phyloP scores from a whole-genome alignment of 2,329 filamentous ascomycete species.

The Teratosphaeria pseudoeucalypti region DNA sequence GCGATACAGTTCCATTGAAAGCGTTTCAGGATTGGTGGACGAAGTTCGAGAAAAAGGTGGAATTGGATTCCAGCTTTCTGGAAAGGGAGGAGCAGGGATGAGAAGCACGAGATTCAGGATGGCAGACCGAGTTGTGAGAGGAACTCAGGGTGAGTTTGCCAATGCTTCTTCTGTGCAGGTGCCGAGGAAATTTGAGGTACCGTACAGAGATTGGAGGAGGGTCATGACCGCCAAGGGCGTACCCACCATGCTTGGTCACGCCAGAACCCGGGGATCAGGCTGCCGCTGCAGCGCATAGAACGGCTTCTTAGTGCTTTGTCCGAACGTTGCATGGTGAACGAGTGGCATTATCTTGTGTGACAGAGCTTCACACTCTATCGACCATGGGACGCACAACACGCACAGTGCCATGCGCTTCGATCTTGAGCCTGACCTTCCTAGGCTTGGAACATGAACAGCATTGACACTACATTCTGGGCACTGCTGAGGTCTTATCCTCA shows the following conservation, averaged over 20 bases:
- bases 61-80: slow-evolving; percentile 78
- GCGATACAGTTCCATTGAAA: slow-evolving; percentile 85
- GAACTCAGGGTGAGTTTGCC: no score
- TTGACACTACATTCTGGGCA: no score
- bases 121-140: neutral
- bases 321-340: neutral
- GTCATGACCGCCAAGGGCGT: neutral
- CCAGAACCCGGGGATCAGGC: neutral
- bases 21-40: slow-evolving; percentile 97
- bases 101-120: neutral
- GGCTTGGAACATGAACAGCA: no score
- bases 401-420: no score
- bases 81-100: slow-evolving; percentile 50
- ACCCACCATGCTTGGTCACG: neutral
- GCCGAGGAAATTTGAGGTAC: no score
- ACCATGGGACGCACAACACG: no score
- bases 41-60: slow-evolving; percentile 83
- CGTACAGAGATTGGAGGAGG: no score
- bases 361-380: neutral
- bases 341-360: neutral
- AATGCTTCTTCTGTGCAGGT: no score
- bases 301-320: neutral
- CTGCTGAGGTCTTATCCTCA: no score
- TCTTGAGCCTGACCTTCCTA: no score
- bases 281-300: neutral